phyloP scores from a whole-genome alignment of 2,329 filamentous ascomycete genomes.

The Calonectria montana region DNA sequence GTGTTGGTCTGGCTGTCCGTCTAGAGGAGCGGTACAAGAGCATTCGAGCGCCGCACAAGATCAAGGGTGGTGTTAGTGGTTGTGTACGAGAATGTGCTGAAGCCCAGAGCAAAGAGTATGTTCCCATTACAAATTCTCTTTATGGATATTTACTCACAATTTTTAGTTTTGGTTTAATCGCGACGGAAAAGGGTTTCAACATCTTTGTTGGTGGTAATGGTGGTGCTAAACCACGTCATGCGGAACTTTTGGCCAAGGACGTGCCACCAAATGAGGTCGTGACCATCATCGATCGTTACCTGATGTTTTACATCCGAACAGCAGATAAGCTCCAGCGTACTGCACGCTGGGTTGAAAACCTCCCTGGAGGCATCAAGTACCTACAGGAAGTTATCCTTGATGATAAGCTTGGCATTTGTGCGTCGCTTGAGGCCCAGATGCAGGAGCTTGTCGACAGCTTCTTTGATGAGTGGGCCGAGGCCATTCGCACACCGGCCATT shows the following conservation, averaged over 20 bases:
- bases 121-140: constrained; percentile 15
- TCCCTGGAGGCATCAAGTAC: constrained; percentile 87
- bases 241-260: constrained; percentile 86
- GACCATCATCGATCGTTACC: constrained; percentile 86
- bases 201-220: constrained; percentile 92
- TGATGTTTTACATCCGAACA: constrained; percentile 94
- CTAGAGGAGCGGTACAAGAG: constrained; percentile 93
- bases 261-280: constrained; percentile 86
- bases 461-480: constrained; percentile 94
- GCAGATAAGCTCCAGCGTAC: constrained; percentile 92
- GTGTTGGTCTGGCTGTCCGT: constrained; percentile 89
- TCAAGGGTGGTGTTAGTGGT: constrained; percentile 90
- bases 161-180: constrained; percentile 84
- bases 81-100: constrained; percentile 95
- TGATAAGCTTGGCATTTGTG: constrained; percentile 87
- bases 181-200: constrained; percentile 93
- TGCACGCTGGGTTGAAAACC: constrained; percentile 85
- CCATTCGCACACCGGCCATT: constrained; percentile 75
- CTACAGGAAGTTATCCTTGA: constrained; percentile 85
- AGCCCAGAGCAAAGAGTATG: constrained; percentile 89
- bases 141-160: constrained; percentile 21
- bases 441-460: constrained; percentile 83
- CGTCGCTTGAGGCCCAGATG: constrained; percentile 89
- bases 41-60: constrained; percentile 88
- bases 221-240: constrained; percentile 85